Conservation (phyloP, 2,329 filamentous ascomycete genomes). For the Neophaeococcomyces aloes region DNA sequence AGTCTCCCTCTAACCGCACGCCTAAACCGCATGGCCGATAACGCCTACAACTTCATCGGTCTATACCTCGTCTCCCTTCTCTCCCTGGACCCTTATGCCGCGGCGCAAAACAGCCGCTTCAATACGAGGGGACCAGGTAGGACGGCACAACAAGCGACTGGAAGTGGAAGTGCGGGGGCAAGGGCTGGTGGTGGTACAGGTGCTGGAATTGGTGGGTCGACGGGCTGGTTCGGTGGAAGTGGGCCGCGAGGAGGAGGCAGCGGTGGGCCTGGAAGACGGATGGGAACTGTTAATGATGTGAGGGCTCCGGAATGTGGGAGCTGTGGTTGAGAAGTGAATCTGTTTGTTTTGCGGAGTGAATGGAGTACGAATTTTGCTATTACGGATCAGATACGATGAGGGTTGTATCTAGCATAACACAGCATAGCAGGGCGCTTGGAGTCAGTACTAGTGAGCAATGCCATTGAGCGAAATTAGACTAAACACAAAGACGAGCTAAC, state of each 20-base stretch:
- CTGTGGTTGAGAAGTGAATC: slow-evolving; percentile 27
- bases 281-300: slow-evolving; percentile 39
- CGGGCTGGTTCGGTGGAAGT: slow-evolving; percentile 19
- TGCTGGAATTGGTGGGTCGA: slow-evolving; percentile 9
- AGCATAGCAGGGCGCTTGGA: too few relatives aligned
- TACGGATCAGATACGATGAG: too few relatives aligned
- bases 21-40: slow-evolving; percentile 31
- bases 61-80: slow-evolving; percentile 41
- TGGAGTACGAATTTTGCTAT: too few relatives aligned
- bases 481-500: too few relatives aligned
- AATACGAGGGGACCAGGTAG: slow-evolving; percentile 28
- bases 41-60: slow-evolving; percentile 38
- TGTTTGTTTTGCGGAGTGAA: too few relatives aligned
- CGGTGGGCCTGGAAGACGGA: slow-evolving; percentile 27
- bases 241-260: slow-evolving; percentile 25
- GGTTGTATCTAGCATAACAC: too few relatives aligned
- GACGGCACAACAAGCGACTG: slow-evolving; percentile 23
- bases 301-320: slow-evolving; percentile 39
- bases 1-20: slow-evolving; percentile 38
- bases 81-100: slow-evolving; percentile 36
- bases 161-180: slow-evolving; percentile 22
- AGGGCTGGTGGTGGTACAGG: slow-evolving; percentile 12
- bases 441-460: too few relatives aligned
- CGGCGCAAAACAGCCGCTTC: slow-evolving; percentile 37
- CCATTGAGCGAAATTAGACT: too few relatives aligned